phyloP scores from a whole-genome alignment of 75 land plant genomes.

The Pseudotsuga menziesii region DNA sequence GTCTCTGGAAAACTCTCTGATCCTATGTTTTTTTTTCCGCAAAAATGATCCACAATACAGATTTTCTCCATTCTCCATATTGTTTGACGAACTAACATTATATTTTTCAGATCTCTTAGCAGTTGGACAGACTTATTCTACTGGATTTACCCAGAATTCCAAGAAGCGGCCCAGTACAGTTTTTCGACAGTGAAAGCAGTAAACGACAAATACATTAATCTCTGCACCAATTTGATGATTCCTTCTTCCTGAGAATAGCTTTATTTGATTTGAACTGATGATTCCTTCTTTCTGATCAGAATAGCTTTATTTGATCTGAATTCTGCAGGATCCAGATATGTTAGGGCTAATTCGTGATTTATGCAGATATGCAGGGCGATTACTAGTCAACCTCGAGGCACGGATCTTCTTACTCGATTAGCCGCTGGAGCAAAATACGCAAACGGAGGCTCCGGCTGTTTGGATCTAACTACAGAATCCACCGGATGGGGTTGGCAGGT shows the following conservation, averaged over 20 bases:
- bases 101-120: not conserved
- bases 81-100: not conserved
- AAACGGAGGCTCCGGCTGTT: conserved; percentile 6
- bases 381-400: conserved; percentile 23
- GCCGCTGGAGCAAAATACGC: conserved; percentile 32
- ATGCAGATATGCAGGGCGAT: conserved; percentile 34
- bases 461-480: not conserved
- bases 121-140: not conserved
- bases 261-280: not conserved
- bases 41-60: not conserved
- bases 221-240: not conserved
- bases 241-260: not conserved
- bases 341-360: too few relatives aligned
- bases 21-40: too few relatives aligned
- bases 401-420: conserved; percentile 25
- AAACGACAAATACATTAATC: not conserved
- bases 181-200: not conserved
- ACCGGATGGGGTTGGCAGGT: not conserved
- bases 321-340: not conserved
- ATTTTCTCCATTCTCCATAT: not conserved
- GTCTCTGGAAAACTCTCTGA: too few relatives aligned
- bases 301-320: not conserved
- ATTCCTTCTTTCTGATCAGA: not conserved
- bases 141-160: not conserved
- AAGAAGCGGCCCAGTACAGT: not conserved